These are phyloP conservation scores for Lotmaria passim DNA, from an alignment of 208 protist species.

Conservation along the genomic window DNA sequence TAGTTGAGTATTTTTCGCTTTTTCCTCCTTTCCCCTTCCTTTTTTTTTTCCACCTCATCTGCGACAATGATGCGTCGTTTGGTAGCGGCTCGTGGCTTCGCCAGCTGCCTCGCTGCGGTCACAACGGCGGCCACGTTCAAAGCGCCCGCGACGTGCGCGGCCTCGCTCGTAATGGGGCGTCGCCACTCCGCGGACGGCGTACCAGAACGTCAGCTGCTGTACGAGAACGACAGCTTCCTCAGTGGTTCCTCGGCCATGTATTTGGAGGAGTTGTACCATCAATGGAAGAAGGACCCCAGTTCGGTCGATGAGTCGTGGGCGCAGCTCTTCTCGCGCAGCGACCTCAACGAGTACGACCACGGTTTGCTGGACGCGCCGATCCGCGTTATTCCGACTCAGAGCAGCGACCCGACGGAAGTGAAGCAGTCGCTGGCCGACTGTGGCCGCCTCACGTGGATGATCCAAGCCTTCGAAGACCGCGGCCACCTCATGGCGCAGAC, in stretches of 20 bases:
- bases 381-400: constrained; percentile 57
- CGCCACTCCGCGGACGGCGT: constrained; percentile 31
- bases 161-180: constrained; percentile 11
- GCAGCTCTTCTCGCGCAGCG: constrained; percentile 54
- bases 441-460: constrained; percentile 85
- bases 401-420: constrained; percentile 41
- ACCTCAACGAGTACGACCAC: constrained; percentile 53
- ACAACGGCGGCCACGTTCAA: background rate
- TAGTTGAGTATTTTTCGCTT: background rate
- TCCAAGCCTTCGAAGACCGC: constrained; percentile 87
- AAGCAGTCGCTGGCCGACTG: constrained; percentile 83
- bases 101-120: constrained; percentile 23
- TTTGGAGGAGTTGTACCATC: constrained; percentile 83
- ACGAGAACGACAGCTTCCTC: constrained; percentile 87
- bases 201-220: constrained; percentile 65
- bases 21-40: constrained; percentile 7
- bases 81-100: constrained; percentile 19
- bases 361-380: constrained; percentile 70
- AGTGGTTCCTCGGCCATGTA: constrained; percentile 81
- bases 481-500: constrained; percentile 84
- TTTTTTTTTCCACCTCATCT: background rate
- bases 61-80: constrained; percentile 70
- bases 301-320: constrained; percentile 83
- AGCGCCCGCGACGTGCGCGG: constrained; percentile 2
- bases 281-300: constrained; percentile 74